Evolutionary conservation across 176 grass and related monocot genomes (phyloP).

Genomic region (Triticum turgidum): DNA sequence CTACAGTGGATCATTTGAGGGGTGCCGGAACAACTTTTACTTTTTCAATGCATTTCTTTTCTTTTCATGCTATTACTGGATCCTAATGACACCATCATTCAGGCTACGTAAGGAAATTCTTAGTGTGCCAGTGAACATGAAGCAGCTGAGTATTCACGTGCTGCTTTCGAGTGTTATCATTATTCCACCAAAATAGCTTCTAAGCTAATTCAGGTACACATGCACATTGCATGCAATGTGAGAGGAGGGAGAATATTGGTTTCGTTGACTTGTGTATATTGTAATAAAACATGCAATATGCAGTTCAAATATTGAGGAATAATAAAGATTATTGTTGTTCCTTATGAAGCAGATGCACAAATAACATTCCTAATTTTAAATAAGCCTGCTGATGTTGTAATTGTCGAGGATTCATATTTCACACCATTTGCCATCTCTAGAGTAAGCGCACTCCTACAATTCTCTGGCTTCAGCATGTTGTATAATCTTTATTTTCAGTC

Average conservation of each 20-base stretch:
- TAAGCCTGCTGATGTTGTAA: too few relatives aligned
- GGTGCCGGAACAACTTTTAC: neutral
- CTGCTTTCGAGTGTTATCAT: constrained; percentile 81
- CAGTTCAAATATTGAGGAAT: constrained; percentile 48
- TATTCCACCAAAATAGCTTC: constrained; percentile 80
- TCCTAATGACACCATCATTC: constrained; percentile 13
- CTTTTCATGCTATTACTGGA: neutral
- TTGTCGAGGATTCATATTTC: too few relatives aligned
- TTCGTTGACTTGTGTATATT: neutral
- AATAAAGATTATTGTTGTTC: neutral
- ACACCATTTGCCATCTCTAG: constrained; percentile 26
- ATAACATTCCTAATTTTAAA: too few relatives aligned
- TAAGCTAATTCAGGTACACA: constrained; percentile 62
- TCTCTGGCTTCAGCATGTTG: neutral
- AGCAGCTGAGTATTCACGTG: constrained; percentile 51
- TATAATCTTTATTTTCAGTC: neutral
- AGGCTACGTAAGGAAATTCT: constrained; percentile 75
- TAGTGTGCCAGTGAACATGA: constrained; percentile 80
- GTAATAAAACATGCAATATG: constrained; percentile 24
- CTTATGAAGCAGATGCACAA: too few relatives aligned
- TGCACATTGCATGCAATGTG: neutral
- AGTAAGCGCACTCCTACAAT: too few relatives aligned
- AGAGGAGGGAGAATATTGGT: neutral
- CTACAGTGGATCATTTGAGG: neutral
- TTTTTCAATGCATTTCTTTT: constrained; percentile 1